Conservation (phyloP, 371 early-diverging fungal genomes). For the Apophysomyces variabilis region DNA sequence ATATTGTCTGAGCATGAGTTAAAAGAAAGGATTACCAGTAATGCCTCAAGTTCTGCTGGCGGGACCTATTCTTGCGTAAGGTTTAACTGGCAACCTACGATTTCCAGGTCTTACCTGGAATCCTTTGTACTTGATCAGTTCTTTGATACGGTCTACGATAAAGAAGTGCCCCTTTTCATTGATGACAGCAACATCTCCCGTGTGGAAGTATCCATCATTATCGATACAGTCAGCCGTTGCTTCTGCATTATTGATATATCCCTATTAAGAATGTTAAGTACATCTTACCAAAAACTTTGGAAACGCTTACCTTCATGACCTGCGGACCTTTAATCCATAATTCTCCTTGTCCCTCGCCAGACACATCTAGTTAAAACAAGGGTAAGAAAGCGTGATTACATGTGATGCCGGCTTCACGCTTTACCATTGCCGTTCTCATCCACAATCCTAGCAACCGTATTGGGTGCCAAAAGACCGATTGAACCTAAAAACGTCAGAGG, state of each 20-base stretch:
- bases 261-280: conserved; percentile 71
- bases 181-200: conserved; percentile 81
- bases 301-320: conserved; percentile 18
- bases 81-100: conserved; percentile 22
- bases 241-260: conserved; percentile 69
- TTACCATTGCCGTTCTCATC: conserved; percentile 57
- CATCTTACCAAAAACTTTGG: conserved; percentile 29
- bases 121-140: conserved; percentile 80
- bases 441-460: conserved; percentile 68
- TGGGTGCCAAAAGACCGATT: conserved; percentile 71
- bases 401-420: conserved; percentile 10
- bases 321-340: conserved; percentile 63
- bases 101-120: conserved; percentile 64
- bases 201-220: conserved; percentile 76
- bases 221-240: conserved; percentile 75
- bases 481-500: conserved; percentile 51
- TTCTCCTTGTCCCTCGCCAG: conserved; percentile 68
- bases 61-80: conserved; percentile 7
- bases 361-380: conserved; percentile 41
- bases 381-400: background rate
- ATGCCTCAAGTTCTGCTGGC: conserved; percentile 76
- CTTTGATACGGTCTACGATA: conserved; percentile 75
- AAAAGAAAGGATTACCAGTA: conserved; percentile 67
- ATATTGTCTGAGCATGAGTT: background rate
- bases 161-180: conserved; percentile 54